Base-by-base conservation (phyloP, 1,139 yeast species). In the Debaryomyces udenii region DNA sequence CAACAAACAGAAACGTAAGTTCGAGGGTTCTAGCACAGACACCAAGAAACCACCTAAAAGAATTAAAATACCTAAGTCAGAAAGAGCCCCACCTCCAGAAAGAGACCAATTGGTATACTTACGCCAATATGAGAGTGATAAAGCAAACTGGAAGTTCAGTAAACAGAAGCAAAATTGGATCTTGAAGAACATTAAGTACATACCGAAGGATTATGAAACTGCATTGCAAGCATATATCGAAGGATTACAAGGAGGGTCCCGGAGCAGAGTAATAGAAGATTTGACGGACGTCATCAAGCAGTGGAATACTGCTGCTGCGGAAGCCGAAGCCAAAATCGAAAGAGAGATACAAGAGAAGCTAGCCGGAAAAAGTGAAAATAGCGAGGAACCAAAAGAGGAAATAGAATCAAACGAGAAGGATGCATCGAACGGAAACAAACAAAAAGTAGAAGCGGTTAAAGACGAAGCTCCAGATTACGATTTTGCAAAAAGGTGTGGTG, bases 101-200 rank as follows among this genome's bases (percentile, higher is more conserved):
- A 83, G 81, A 49, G 97, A 90, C 57, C 96, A 90, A 59, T 68
- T 87, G 38, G 80, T 74, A 1, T 91, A 91, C 56, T 65, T 91
- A 51, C 76, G 81, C 43, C 88, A 81, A 42, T 91, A 79, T 55
- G 67, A 70, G 17, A 70, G 74, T 7, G 89, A 83, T 51, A 73
- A 70, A 44, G 76, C 66, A 0, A 72, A 76, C 46, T 91, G 98
- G 98, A 91, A 90, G 65, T 91, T 91, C 59, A 86, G 95, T 44
- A 91, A 91, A 57, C 96, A 87, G 66, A 90, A 91, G 52, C 98
- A 91, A 61, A 90, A 89, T 58, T 91, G 97, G 97, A 74, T 91
- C 38, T 64, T 90, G 48, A 85, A 84, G 55, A 83, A 89, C 61
- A 66, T 87, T 36, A 74, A 72, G 46, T 50, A 57, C 27, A 75